Conservation (phyloP, 2,329 filamentous ascomycete species). For the Fusarium acutatum region DNA sequence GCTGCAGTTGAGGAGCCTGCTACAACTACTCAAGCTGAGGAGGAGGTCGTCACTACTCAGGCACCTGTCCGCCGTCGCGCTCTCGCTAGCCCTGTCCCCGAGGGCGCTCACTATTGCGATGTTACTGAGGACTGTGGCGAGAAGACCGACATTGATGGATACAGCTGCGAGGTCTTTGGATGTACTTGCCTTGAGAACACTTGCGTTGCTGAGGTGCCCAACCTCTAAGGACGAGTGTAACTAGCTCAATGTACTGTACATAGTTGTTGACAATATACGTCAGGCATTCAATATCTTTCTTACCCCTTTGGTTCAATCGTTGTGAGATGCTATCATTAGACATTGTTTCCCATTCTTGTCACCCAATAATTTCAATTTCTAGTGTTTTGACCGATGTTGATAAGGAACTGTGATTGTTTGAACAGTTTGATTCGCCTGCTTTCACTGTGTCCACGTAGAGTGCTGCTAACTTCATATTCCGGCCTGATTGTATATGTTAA, state of each 20-base stretch:
- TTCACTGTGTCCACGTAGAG: fast-evolving
- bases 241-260: neutral
- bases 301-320: fast-evolving
- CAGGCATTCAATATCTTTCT: neutral
- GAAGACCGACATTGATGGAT: neutral
- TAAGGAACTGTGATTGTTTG: neutral
- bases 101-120: neutral
- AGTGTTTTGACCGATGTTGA: neutral
- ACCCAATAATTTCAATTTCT: neutral
- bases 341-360: no score
- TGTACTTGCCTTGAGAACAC: neutral
- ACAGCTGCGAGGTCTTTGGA: neutral
- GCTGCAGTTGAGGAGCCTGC: neutral
- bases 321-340: no score
- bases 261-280: neutral
- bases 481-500: fast-evolving
- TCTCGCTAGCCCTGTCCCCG: neutral
- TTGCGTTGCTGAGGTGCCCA: neutral
- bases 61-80: neutral
- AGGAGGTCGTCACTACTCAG: neutral
- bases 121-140: neutral
- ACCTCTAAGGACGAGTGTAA: neutral
- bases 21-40: neutral
- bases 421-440: neutral
- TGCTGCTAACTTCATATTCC: neutral